Conservation (phyloP, 2,329 filamentous ascomycete genomes). For the Intubia oerlemansii region DNA sequence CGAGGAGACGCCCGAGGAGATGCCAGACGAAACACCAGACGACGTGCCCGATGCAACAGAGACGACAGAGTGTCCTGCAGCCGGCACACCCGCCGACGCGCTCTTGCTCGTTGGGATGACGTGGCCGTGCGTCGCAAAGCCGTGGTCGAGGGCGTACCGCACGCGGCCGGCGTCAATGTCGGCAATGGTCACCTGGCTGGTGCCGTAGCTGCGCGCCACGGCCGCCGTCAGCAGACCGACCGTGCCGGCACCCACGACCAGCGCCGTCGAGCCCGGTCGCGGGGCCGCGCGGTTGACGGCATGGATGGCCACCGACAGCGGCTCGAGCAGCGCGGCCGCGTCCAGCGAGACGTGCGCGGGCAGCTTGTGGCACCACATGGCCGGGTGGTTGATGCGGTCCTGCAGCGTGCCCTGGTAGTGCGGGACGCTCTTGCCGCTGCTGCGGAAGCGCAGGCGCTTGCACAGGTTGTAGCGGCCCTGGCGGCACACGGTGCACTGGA, state of each 20-base stretch:
- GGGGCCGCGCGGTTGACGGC: constrained; percentile 34
- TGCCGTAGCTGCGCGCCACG: constrained; percentile 39
- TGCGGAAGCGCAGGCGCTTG: constrained; percentile 38
- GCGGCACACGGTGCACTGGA: constrained; percentile 26
- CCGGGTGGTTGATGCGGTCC: constrained; percentile 40
- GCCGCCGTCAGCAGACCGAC: constrained; percentile 41
- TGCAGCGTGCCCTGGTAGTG: constrained; percentile 42
- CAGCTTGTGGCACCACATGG: constrained; percentile 42
- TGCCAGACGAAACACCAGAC: too few relatives aligned
- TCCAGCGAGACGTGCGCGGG: constrained; percentile 36
- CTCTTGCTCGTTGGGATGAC: constrained; percentile 28
- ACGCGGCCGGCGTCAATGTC: constrained; percentile 39
- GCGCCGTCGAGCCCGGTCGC: constrained; percentile 28
- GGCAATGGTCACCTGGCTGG: constrained; percentile 34
- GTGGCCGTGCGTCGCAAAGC: constrained; percentile 38
- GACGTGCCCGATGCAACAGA: too few relatives aligned
- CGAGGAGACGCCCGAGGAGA: constrained; percentile 19
- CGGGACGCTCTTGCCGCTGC: constrained; percentile 39
- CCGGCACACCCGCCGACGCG: too few relatives aligned
- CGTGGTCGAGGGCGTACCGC: constrained; percentile 32
- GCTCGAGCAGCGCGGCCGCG: constrained; percentile 37
- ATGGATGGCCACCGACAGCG: constrained; percentile 39
- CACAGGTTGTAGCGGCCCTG: constrained; percentile 39
- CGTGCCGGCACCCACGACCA: constrained; percentile 45
- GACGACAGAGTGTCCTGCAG: too few relatives aligned